Base-by-base conservation (phyloP, 441 rosid species). In the Brassica hybrid region DNA sequence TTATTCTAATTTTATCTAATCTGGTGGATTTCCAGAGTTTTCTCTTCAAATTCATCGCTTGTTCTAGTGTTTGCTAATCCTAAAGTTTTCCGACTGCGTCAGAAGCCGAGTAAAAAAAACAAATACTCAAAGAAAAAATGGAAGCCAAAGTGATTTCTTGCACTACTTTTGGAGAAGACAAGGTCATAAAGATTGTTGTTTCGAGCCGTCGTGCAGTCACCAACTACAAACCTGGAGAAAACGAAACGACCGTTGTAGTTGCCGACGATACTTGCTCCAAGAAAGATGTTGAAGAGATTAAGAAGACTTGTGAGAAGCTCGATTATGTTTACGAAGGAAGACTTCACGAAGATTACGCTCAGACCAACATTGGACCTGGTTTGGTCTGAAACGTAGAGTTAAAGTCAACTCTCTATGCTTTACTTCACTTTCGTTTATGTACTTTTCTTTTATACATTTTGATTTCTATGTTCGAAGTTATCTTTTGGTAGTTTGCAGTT, bases 101-200 rank as follows among this genome's bases (percentile, higher is more conserved):
- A 27, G 75, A 64, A 54, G 8, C 59, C 64, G 34, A 79, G 67
- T 27, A 2, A 27, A n/a, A n/a, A 27, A 38, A 7, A n/a, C 32
- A 77, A 61, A 17, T 4, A 16, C 16, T 21, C 27, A 27, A n/a
- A 19, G n/a, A 30, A 16, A 8, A 45, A 13, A 80, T 80, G 83
- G 83, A 80, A 32, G 76, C 83, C 2, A 70, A 57, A 34, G 69
- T 80, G 0, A 16, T 80, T 6, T 75, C 83, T 70, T 58, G 67
- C 61, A 75, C 79, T 34, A 69, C 83, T 63, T 80, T 34, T 59
- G 79, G 79, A 54, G 75, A 71, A 6, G 79, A 80, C 38, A 70
- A 70, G 70, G 65, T 80, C 25, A 64, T n/a, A n/a, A n/a, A n/a
- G n/a, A n/a, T n/a, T n/a, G n/a, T n/a, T n/a, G n/a, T n/a, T n/a